Evolutionary conservation across 2,329 filamentous ascomycete genomes (phyloP).

Genomic region (Neoascochyta sp.): DNA sequence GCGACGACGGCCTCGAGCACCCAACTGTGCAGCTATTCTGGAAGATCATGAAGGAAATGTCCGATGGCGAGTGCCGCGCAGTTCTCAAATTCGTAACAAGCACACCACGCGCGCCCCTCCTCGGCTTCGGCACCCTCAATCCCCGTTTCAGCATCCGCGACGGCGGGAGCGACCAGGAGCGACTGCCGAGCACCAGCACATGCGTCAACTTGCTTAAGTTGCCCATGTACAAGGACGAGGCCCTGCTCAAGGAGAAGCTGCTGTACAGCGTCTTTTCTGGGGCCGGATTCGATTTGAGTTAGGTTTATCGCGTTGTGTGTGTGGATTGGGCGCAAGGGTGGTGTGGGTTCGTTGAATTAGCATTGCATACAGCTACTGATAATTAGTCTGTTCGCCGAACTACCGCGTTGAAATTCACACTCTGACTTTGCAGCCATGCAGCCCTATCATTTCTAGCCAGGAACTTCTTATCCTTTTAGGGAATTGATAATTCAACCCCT

Average conservation of each 20-base stretch:
- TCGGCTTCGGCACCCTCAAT: slow-evolving; percentile 82
- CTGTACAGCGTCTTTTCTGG: slow-evolving; percentile 86
- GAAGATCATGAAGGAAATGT: slow-evolving; percentile 75
- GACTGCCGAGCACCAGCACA: slow-evolving; percentile 89
- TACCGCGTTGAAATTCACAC: too few species aligned
- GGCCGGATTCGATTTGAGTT: slow-evolving; percentile 75
- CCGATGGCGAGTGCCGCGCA: slow-evolving; percentile 73
- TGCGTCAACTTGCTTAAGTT: slow-evolving; percentile 94
- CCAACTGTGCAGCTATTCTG: slow-evolving; percentile 84
- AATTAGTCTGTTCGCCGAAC: too few species aligned
- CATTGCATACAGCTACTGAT: too few species aligned
- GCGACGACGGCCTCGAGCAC: slow-evolving; percentile 85
- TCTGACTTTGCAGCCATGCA: too few species aligned
- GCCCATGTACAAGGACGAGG: slow-evolving; percentile 69
- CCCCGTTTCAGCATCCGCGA: slow-evolving; percentile 89
- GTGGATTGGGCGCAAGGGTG: too few species aligned
- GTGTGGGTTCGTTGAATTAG: too few species aligned
- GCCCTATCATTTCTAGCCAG: too few species aligned
- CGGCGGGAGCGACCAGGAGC: slow-evolving; percentile 67
- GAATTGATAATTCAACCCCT: too few species aligned
- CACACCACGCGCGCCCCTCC: slow-evolving; percentile 80
- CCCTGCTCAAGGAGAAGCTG: slow-evolving; percentile 70
- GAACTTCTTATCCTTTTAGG: too few species aligned
- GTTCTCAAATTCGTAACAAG: slow-evolving; percentile 95
- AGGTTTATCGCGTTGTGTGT: too few species aligned